Base-by-base conservation (phyloP, 2,329 filamentous ascomycete genomes). In the Ophiosphaerella narmari region DNA sequence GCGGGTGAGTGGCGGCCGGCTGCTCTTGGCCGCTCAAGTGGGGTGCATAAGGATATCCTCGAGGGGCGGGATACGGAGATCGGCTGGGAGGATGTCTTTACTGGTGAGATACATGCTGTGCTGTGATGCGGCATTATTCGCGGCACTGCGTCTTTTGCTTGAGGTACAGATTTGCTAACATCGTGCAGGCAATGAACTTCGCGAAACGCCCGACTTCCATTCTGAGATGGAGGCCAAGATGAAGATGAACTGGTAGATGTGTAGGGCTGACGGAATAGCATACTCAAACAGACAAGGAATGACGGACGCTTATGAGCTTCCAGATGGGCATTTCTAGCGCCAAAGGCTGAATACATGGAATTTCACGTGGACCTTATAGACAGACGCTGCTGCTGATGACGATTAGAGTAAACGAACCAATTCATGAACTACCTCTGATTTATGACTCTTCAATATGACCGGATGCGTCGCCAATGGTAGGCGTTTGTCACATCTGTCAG, bases 221-320 rank as follows among this genome's bases (percentile, higher is more conserved):
- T 87, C 90, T 49, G 93, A 97, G 84, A 91, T 97, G 86, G 93
- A 97, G 85, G 84, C 85, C 75, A 90, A 91, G 82, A 79, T 96
- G 75, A 89, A 86, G 82, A 95, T 97, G 85, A 80, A 72, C 78
- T 79, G 80, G 74, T 77, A 65, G 50, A 21, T 57, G n/a, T 18
- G 31, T 39, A 13, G 16, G 16, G 16, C 21, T 39, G 21, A 7
- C 23, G 18, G 14, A 14, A 13, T 6, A 13, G 18, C 37, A 21
- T 13, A 23, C 11, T 6, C 12, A 21, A 14, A 8, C 18, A n/a
- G 37, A 43, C 23, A 14, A 14, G 13, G 21, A 3, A 42, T 21
- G 29, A 26, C 36, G 31, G 23, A 12, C 35, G 24, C 12, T 35
- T 26, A 16, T 13, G 26, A 34, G 18, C 38, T n/a, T 24, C 39